These are phyloP conservation scores for Eleusine indica DNA, from an alignment of 176 grass and related monocot species.

Conservation along the genomic window DNA sequence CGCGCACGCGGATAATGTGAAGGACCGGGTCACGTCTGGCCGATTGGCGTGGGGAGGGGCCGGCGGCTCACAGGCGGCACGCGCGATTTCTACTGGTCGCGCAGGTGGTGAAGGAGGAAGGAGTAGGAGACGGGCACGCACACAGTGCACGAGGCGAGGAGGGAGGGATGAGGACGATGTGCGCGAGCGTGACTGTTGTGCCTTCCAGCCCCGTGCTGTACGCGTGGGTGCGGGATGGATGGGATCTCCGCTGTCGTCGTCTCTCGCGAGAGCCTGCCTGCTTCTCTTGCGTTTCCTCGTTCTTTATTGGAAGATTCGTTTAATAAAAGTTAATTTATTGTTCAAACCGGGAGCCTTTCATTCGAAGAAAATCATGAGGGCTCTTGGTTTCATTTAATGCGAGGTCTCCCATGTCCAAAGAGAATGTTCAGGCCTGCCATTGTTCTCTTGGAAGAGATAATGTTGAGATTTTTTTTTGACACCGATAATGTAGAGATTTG, in stretches of 20 bases:
- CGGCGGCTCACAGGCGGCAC: conserved; percentile 36
- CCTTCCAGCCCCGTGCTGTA: not conserved
- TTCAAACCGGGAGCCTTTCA: not conserved
- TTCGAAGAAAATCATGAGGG: not conserved
- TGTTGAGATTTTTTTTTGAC: not conserved
- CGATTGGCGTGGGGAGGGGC: conserved; percentile 2
- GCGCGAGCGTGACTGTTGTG: conserved; percentile 20
- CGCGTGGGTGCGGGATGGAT: conserved; percentile 6
- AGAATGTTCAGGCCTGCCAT: not conserved
- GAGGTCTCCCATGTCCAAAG: not conserved
- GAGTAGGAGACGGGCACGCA: conserved; percentile 5
- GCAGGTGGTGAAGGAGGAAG: not conserved
- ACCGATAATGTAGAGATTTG: not conserved
- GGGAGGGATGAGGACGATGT: not conserved
- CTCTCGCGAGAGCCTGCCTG: not conserved
- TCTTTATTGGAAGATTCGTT: conserved; percentile 14
- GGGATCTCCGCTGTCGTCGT: not conserved
- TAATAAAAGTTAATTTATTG: not conserved
- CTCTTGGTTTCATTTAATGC: conserved; percentile 20
- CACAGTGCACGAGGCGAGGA: not conserved
- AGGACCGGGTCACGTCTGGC: not conserved
- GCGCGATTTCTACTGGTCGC: conserved; percentile 30
- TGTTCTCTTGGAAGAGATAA: not conserved
- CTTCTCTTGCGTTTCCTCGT: conserved; percentile 21
- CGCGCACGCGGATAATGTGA: conserved; percentile 46